These are phyloP conservation scores for Trametes elegans DNA, from an alignment of 768 basidiomycete genomes.

Conservation along the genomic window DNA sequence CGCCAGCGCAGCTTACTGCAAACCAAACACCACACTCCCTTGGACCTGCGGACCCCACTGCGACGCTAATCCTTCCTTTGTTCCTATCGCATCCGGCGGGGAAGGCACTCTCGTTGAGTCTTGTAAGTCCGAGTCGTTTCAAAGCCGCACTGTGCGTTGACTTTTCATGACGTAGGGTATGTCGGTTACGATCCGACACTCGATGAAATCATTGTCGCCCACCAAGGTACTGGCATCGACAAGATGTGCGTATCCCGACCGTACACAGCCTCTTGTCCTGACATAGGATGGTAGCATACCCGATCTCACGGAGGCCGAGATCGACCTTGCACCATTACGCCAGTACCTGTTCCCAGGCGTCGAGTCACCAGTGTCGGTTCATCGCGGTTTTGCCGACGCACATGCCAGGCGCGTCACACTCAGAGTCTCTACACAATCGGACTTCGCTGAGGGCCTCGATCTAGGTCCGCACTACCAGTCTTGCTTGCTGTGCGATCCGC, in stretches of 20 bases:
- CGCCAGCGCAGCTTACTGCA: constrained; percentile 33
- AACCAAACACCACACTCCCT: constrained; percentile 23
- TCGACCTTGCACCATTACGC: constrained; percentile 35
- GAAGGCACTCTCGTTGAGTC: constrained; percentile 41
- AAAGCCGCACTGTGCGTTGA: not conserved
- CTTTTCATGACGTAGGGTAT: not conserved
- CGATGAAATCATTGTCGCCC: constrained; percentile 34
- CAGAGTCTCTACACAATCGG: not conserved
- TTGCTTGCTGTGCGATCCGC: constrained; percentile 46
- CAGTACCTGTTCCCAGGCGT: constrained; percentile 49
- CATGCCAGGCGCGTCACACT: constrained; percentile 38
- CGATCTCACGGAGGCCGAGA: constrained; percentile 41
- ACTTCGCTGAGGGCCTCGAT: constrained; percentile 22
- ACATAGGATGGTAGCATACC: constrained; percentile 17
- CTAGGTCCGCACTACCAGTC: constrained; percentile 37
- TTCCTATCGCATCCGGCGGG: constrained; percentile 49
- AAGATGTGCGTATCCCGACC: constrained; percentile 25
- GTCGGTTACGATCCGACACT: constrained; percentile 27
- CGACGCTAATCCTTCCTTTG: constrained; percentile 43
- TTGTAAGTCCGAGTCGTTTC: constrained; percentile 23
- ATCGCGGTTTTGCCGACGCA: constrained; percentile 43
- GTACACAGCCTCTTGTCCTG: not conserved
- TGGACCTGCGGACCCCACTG: constrained; percentile 41
- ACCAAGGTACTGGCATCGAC: constrained; percentile 36
- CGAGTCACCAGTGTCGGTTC: constrained; percentile 37